Evolutionary conservation across 2,329 filamentous ascomycete species (phyloP).

Genomic region (Penicillium capsulatum): DNA sequence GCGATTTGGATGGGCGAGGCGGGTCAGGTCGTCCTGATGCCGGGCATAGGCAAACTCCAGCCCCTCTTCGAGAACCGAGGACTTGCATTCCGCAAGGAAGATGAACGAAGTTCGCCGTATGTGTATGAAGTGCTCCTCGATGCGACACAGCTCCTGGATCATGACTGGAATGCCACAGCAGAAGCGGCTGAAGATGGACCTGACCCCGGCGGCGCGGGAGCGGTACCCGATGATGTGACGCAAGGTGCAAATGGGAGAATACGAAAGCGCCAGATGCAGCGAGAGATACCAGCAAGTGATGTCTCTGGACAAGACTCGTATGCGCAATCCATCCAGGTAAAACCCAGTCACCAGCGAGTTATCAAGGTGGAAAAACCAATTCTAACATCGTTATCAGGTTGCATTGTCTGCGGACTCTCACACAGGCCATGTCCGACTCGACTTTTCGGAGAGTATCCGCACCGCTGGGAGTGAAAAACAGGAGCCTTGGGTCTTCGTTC

Average conservation of each 20-base stretch:
- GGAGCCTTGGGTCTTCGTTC: conserved; percentile 42
- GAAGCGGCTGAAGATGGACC: conserved; percentile 29
- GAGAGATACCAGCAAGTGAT: neutral
- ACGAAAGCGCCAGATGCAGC: conserved; percentile 21
- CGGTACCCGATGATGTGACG: conserved; percentile 34
- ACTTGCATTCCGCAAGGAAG: conserved; percentile 41
- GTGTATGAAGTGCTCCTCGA: conserved; percentile 46
- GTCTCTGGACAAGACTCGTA: neutral
- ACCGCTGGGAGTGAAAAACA: neutral
- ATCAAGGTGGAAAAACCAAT: neutral
- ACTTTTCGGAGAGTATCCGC: conserved; percentile 27
- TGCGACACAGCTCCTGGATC: conserved; percentile 32
- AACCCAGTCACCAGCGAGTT: neutral
- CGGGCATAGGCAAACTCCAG: conserved; percentile 35
- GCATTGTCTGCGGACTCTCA: conserved; percentile 45
- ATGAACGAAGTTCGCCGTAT: conserved; percentile 45
- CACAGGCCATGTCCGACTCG: conserved; percentile 42
- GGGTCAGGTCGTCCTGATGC: conserved; percentile 44
- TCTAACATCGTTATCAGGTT: conserved; percentile 14
- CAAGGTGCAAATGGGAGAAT: conserved; percentile 43
- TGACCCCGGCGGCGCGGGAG: conserved; percentile 42
- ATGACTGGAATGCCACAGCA: conserved; percentile 37
- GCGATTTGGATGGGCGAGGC: conserved; percentile 53
- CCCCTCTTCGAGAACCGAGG: conserved; percentile 42
- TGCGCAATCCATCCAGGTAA: conserved; percentile 13